Evolutionary conservation across 2,329 filamentous ascomycete species (phyloP).

Genomic region (Phyllosticta ampelicida): DNA sequence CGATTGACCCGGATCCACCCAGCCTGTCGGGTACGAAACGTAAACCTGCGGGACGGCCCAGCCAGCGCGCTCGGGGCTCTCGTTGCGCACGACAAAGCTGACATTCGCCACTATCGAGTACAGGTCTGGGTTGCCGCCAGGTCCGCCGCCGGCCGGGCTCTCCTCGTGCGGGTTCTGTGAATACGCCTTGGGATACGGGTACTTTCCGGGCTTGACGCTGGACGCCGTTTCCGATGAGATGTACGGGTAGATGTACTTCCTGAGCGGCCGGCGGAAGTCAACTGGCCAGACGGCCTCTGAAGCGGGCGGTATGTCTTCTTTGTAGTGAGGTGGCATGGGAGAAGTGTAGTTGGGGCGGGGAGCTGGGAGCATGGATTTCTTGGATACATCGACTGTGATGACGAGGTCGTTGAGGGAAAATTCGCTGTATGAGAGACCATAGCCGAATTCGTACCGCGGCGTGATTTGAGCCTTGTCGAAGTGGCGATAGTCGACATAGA

Average conservation of each 20-base stretch:
- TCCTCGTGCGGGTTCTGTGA: conserved; percentile 30
- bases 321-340: conserved; percentile 10
- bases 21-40: conserved; percentile 39
- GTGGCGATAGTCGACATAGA: conserved; percentile 44
- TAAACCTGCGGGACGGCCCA: conserved; percentile 47
- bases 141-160: conserved; percentile 58
- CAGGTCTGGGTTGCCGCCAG: conserved; percentile 47
- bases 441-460: conserved; percentile 26
- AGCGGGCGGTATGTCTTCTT: conserved; percentile 41
- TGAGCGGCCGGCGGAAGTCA: conserved; percentile 45
- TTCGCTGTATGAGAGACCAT: conserved; percentile 27
- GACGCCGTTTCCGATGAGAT: conserved; percentile 31
- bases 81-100: conserved; percentile 40
- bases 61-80: conserved; percentile 40
- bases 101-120: conserved; percentile 38
- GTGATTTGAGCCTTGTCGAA: conserved; percentile 32
- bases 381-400: conserved; percentile 24
- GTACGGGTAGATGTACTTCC: conserved; percentile 55
- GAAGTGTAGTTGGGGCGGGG: background rate
- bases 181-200: conserved; percentile 47
- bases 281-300: conserved; percentile 50
- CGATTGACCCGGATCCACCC: conserved; percentile 24
- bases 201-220: conserved; percentile 13
- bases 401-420: conserved; percentile 15
- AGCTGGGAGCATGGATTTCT: conserved; percentile 34